Evolutionary conservation across 1,284 basidiomycete species (phyloP), one percentile per base, ranked within the genome.

Genomic region (Cutaneotrichosporon sp.): DNA sequence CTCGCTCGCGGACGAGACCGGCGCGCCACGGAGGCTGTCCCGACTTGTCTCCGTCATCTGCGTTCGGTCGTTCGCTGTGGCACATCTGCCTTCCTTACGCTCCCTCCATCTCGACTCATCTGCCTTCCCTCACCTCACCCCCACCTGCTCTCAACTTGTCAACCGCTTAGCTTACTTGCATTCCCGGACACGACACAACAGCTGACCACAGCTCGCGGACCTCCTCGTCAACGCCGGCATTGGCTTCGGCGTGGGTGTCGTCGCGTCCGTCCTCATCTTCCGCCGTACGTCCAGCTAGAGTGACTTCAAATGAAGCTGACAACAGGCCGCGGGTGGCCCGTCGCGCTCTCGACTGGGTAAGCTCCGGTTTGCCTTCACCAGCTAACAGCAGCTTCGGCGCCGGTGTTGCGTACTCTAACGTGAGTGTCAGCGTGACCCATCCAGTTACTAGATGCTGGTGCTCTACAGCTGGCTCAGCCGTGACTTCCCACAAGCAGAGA

Each of bases 241-340:
- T 71, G 96, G 96, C 65, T 94, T 98, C 81, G 89, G 93, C 74
- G 90, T 89, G 53, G 96, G 96, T 77, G 91, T 99, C 65, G 88
- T 98, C 64, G 89, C 91, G 42, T 97, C 92, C 51, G 96, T 97
- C 68, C 86, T 98, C 70, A 85, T 97, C 78, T 97, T 98, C 88
- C 88, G 89, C 80, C 88, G 96, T 98, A 75, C 82, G 95, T 90
- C 42, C 22, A 6, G 10, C 21, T 18, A 21, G n/a, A 58, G 38
- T 36, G n/a, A 38, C 13, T 13, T n/a, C 8, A 5, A 18, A n/a
- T 14, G 2, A 7, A 14, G 49, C 60, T 69, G 65, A 64, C 38
- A 30, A 26, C 80, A 98, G 95, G 96, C 84, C 91, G 95, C 70
- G 91, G 90, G 76, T 98, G 94, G 92, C 96, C 96, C 30, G 90